These are phyloP conservation scores for Candida andamanensis DNA, from an alignment of 805 yeast species.

Conservation along the genomic window DNA sequence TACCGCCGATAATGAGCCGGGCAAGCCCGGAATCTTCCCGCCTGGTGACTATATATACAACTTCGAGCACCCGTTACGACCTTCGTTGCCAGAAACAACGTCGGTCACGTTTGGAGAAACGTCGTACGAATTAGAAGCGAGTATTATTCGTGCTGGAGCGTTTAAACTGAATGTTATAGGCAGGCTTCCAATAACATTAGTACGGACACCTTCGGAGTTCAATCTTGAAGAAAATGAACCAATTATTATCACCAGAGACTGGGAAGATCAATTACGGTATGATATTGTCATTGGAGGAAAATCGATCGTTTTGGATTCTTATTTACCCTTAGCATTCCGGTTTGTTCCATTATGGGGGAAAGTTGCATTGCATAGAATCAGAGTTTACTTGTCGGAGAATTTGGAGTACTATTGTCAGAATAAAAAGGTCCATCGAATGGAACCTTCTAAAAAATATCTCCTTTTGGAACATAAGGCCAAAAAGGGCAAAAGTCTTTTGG, in stretches of 20 bases:
- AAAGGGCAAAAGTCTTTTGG: conserved; percentile 42
- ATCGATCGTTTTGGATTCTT: conserved; percentile 76
- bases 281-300: conserved; percentile 91
- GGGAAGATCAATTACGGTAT: conserved; percentile 90
- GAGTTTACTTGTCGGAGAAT: conserved; percentile 84
- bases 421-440: conserved; percentile 86
- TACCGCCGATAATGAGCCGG: conserved; percentile 14
- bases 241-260: conserved; percentile 79
- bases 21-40: conserved; percentile 41
- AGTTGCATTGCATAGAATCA: conserved; percentile 76
- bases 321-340: conserved; percentile 77
- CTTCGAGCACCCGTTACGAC: conserved; percentile 83
- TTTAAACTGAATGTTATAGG: conserved; percentile 75
- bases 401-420: conserved; percentile 84
- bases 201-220: conserved; percentile 72
- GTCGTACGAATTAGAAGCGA: conserved; percentile 61
- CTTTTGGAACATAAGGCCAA: conserved; percentile 75
- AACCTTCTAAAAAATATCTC: conserved; percentile 78
- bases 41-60: conserved; percentile 93
- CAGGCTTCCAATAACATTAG: conserved; percentile 54
- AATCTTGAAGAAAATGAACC: conserved; percentile 91
- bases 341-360: conserved; percentile 80
- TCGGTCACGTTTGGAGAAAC: conserved; percentile 79
- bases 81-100: conserved; percentile 77
- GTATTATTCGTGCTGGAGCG: conserved; percentile 73